Evolutionary conservation across 768 basidiomycete species (phyloP), one percentile per base, ranked within the genome.

Genomic region (Termitomyces sp.): DNA sequence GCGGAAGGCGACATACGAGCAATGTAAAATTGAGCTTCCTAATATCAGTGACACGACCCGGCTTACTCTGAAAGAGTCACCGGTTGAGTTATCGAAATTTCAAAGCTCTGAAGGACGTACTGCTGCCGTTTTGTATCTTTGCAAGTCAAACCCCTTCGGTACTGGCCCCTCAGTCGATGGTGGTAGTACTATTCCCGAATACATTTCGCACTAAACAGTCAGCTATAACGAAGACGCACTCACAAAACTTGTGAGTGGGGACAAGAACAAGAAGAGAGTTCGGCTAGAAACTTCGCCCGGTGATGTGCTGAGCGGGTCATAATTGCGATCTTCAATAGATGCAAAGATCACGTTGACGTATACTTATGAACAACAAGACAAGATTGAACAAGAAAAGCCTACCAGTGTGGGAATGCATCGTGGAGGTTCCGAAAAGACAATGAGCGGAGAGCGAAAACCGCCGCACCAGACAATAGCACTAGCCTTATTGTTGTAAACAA

Each of bases 1-100:
- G 63, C 27, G 74, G 72, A 11, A 74, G 64, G 42, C 30, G 57
- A 41, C 59, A 65, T 40, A 52, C 57, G 9, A 41, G 53, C 14
- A 39, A 43, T 41, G 30, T 43, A 34, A 47, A 45, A 53, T 63
- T 64, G 51, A 28, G 11, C 49, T 59, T 59, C 54, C 49, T 42
- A 53, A 59, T 60, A 51, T 62, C 63, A 40, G 50, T 47, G 16
- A 41, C 17, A 17, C 59, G 61, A 40, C 55, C 52, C 14, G 62
- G 55, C 14, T 54, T 59, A 34, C 44, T 60, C 65, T 66, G 47
- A 10, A 45, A 27, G 35, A 9, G 8, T 4, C 19, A 39, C 10
- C 35, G 3, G 39, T 39, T 21, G 11, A 51, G 17, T 25, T 17
- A 4, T 37, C 10, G 25, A 28, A 25, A 2, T 12, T 27, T 14